Evolutionary conservation across 2,329 filamentous ascomycete genomes (phyloP), one percentile per base, ranked within the genome.

Genomic region (Coleophoma eucalyptorum): DNA sequence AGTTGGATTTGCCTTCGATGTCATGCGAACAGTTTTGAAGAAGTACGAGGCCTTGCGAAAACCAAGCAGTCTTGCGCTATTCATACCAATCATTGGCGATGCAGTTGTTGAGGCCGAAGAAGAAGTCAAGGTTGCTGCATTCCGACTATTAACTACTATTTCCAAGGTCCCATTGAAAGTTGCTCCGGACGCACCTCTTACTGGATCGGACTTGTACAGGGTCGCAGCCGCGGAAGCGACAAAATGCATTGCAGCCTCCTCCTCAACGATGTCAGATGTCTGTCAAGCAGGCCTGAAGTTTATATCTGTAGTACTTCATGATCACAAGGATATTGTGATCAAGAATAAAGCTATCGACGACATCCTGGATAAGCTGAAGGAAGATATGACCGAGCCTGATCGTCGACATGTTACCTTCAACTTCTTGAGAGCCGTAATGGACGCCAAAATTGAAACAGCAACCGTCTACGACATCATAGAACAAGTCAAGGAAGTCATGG

Each of bases 321-420:
- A 97, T 64, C 81, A 90, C 46, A 82, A 83, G 53, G 85, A 86
- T 57, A 83, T 94, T 5, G 73, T 80, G 16, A 77, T 97, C 62
- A 91, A 89, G 66, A 89, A 96, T 58, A 83, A 83, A 3, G 87
- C 92, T 41, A 74, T 97, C 18, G 90, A 94, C 42, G 86, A 90
- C 67, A 73, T 99, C 2, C 81, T 97, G 4, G 83, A 84, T 55
- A 88, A 89, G 52, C 75, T 97, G 47, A 88, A 91, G 60, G 85
- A 91, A 26, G 93, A 97, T 63, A 79, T 99, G 44, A 96, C 95
- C 31, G 90, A 97, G 65, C 91, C 93, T 4, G 86, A 96, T 57
- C 86, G 92, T 54, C 90, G 96, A 56, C 92, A 96, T 59, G 83
- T 96, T 40, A 94, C 90, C 0, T 99, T 99, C 73, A 96, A 90